Evolutionary conservation across 352 stramenopile genomes (phyloP).

Genomic region (Globisporangium radiosum): DNA sequence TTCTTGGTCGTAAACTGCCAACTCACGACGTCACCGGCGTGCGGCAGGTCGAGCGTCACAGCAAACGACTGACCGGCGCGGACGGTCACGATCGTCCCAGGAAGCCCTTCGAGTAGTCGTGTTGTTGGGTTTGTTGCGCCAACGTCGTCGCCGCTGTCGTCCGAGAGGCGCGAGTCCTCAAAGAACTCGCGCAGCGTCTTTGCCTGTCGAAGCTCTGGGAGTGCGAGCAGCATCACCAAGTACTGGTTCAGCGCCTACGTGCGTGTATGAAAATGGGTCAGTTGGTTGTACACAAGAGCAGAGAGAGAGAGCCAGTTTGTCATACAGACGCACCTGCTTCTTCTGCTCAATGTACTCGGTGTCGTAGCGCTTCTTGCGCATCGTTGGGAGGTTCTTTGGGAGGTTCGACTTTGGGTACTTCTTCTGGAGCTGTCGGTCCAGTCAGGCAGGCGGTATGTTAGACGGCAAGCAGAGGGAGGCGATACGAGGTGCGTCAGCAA

Average conservation of each 20-base stretch:
- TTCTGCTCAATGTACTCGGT: conserved; percentile 79
- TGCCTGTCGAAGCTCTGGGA: conserved; percentile 46
- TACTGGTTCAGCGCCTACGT: conserved; percentile 50
- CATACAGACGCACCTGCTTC: conserved; percentile 16
- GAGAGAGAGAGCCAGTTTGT: no score
- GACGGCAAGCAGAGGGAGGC: no score
- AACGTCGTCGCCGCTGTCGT: conserved; percentile 49
- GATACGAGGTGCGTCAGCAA: no score
- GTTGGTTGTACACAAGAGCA: no score
- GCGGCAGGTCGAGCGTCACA: conserved; percentile 36
- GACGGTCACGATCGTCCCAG: conserved; percentile 60
- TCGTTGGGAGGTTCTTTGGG: conserved; percentile 47
- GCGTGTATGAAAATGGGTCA: not conserved
- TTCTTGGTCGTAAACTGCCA: conserved; percentile 80
- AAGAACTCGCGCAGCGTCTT: conserved; percentile 57
- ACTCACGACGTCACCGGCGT: conserved; percentile 39
- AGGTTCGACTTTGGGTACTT: conserved; percentile 70
- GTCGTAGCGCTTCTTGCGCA: conserved; percentile 69
- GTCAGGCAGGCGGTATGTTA: not conserved
- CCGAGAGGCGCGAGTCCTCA: conserved; percentile 39
- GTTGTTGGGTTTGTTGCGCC: conserved; percentile 12
- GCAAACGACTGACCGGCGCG: conserved; percentile 65
- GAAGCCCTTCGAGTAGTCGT: conserved; percentile 47
- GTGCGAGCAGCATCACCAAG: conserved; percentile 38
- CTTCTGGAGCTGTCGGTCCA: conserved; percentile 40